Base-by-base conservation (phyloP, 371 early-diverging fungal genomes). In the Lichtheimia ornata region DNA sequence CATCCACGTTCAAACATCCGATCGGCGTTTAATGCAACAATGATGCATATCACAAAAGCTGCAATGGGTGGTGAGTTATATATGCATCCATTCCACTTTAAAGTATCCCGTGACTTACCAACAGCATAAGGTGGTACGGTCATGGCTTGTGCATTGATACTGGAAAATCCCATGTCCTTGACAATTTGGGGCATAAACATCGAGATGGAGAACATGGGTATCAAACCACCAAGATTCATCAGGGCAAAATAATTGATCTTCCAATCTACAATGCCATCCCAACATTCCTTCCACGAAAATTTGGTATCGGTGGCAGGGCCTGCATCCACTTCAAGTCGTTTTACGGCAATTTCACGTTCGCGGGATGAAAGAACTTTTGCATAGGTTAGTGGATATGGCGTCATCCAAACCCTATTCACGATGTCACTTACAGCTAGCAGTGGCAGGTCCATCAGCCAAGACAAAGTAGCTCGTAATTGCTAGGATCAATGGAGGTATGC, bases 181-280 rank as follows among this genome's bases (percentile, higher is more conserved):
- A 92, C 86, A 42, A 91, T 87, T 47, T 88, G 88, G 1, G 92
- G 88, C 52, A 90, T 69, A 64, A 88, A 93, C 24, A 87, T 73
- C 54, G 81, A 75, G 47, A 88, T 17, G 20, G 41, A 40, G 12
- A 40, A 54, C 7, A 54, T 41, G 13, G 54, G 54, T 18, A 54
- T 54, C 13, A 41, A 35, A 6, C 41, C 54, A 18, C 15, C n/a
- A n/a, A 70, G 42, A 84, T 83, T 65, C 85, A 84, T 27, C 85
- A 79, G 4, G 87, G 88, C 7, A 82, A 40, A 54, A 7, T 84
- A 18, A 84, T 69, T 30, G n/a, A 30, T 58, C 59, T 79, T 83
- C 70, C 76, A 82, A 59, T 89, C 88, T 0, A 69, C 58, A 49
- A 87, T 82, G 3, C 79, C 84, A 7, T 63, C 63, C 2, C 72